Evolutionary conservation across 345 rosid genomes (phyloP).

Genomic region (Pistacia atlantica): DNA sequence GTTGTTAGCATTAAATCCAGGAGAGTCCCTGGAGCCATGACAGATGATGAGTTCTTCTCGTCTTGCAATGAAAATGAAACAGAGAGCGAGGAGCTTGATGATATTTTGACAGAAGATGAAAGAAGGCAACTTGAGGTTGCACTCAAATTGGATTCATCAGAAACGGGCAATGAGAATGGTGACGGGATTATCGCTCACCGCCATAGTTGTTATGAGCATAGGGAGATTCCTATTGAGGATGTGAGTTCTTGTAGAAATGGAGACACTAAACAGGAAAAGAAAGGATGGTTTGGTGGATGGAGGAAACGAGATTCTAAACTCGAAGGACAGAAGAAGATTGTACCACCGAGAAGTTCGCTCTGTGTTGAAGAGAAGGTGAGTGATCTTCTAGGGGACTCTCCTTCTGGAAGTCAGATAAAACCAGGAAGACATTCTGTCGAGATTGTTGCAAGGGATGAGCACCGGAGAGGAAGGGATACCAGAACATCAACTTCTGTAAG

Average conservation of each 20-base stretch:
- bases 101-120: conserved; percentile 83
- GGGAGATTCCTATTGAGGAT: conserved; percentile 81
- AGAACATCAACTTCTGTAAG: conserved; percentile 48
- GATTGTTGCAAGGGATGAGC: conserved; percentile 60
- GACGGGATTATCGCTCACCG: conserved; percentile 58
- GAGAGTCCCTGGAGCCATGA: conserved; percentile 91
- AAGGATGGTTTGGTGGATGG: conserved; percentile 99
- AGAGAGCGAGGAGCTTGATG: conserved; percentile 78
- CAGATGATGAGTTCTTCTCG: conserved; percentile 87
- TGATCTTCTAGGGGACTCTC: conserved; percentile 71
- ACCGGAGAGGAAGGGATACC: conserved; percentile 58
- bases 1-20: conserved; percentile 93
- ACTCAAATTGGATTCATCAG: conserved; percentile 76
- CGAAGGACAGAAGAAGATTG: conserved; percentile 61
- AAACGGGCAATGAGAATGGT: conserved; percentile 48
- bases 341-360: conserved; percentile 80
- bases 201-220: conserved; percentile 70
- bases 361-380: conserved; percentile 86
- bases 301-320: conserved; percentile 69
- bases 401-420: conserved; percentile 58
- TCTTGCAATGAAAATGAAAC: conserved; percentile 71
- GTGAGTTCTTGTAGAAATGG: conserved; percentile 46
- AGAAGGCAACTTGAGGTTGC: conserved; percentile 88
- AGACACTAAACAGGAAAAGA: conserved; percentile 72
- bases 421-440: conserved; percentile 90